Base-by-base conservation (phyloP, 805 yeast genomes). In the Yarrowia sp. region DNA sequence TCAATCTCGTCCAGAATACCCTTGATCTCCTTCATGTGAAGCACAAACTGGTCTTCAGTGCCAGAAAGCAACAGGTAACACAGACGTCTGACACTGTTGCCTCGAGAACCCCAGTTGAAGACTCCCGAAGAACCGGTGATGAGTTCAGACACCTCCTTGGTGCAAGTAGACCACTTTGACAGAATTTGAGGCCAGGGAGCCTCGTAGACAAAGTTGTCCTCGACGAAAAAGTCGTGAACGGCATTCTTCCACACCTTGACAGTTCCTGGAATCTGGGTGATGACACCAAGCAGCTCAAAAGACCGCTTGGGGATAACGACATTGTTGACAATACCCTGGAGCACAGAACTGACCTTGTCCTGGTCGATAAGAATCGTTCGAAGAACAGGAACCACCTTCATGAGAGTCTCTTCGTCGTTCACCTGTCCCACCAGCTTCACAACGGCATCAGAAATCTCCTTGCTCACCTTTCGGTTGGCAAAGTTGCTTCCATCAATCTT, bases 211-310 rank as follows among this genome's bases (percentile, higher is more conserved):
- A 91, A 87, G 22, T 79, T 79, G 11, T 82, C 70, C 74, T 90
- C 97, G 74, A 84, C 82, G 69, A 91, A 82, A 0, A 86, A 77
- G 61, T 94, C 98, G 50, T 79, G 80, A 0, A 92, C 83, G 26
- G 87, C 70, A 2, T 82, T 75, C 73, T 85, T 89, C 96, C 97
- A 90, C 2, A 78, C 81, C 74, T 83, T 89, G 75, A 73, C 73
- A 79, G 83, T 72, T 53, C 72, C 70, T 4, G 80, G 74, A 14
- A 72, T 77, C 69, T 70, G 76, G 50, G 75, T 73, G 1, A 82
- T 69, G 4, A 74, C 72, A 3, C 75, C 75, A 22, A 89, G 73
- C 26, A 92, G 77, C 2, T 80, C 77, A 16, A 89, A 68, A 5
- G 50, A 26, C 1, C 84, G 43, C 22, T 48, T 43, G 42, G 65